Base-by-base conservation (phyloP, 345 rosid genomes). In the Gynandropsis gynandra region DNA sequence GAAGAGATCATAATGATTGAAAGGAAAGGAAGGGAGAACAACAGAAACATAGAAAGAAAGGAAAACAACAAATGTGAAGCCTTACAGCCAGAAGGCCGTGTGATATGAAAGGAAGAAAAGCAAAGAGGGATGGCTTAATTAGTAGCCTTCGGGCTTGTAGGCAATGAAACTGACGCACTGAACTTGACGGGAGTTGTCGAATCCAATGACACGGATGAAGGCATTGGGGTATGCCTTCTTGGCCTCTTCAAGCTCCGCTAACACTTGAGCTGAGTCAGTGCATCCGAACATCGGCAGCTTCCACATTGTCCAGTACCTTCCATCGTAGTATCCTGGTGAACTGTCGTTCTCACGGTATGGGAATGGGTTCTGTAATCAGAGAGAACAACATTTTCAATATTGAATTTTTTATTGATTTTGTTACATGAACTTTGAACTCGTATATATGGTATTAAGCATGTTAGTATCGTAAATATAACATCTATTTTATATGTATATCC, bases 221-320 rank as follows among this genome's bases (percentile, higher is more conserved):
- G 61, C 1, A 0, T 35, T 0, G 1, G 73, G 73, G 65, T 58
- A 52, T 0, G 32, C 54, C 47, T 52, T 63, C 53, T 24, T 54
- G 58, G 9, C 13, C 55, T 60, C 70, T 49, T 47, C 36, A 0
- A 65, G 57, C 63, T 65, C 71, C 46, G 52, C 42, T 40, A 52
- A 2, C 42, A 70, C 64, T 32, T 65, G 71, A 4, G 58, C 5
- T 0, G 65, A 15, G 34, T 64, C 69, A 0, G 35, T 64, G 69
- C 69, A 62, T 17, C 70, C 72, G n/a, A 21, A 68, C 65, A 69
- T 63, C 42, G 69, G 73, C 60, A 69, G 56, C 73, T 63, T 69
- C 65, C 73, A 63, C 65, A 69, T 69, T 3, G 55, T 47, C 69
- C 73, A 69, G 53, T 58, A 67, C 20, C 67, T 45, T 1, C 72